These are phyloP conservation scores for Zygotorulaspora danielsina DNA, from an alignment of 805 yeast species.

Conservation along the genomic window DNA sequence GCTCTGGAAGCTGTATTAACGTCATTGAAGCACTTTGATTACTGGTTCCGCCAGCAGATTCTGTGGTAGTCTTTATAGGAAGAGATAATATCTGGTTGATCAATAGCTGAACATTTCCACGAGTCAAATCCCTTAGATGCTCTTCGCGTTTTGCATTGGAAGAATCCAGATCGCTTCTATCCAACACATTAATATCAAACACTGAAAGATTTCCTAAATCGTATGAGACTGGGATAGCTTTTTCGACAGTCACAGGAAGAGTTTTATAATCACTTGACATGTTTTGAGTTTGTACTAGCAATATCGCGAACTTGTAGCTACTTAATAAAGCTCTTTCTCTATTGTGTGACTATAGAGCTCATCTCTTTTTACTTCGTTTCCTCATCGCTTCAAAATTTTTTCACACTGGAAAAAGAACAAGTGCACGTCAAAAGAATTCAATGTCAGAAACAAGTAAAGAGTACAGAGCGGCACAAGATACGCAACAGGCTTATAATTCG, in stretches of 20 bases:
- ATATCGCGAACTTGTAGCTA: neutral
- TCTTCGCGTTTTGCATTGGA: constrained; percentile 58
- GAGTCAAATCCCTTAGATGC: constrained; percentile 58
- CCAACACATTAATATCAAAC: constrained; percentile 85
- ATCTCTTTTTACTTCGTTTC: constrained; percentile 9
- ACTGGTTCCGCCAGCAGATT: constrained; percentile 49
- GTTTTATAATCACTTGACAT: constrained; percentile 30
- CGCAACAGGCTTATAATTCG: constrained; percentile 12
- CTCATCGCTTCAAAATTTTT: constrained; percentile 14
- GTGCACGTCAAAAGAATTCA: too few species aligned
- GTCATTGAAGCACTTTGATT: constrained; percentile 70
- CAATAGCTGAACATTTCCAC: constrained; percentile 90
- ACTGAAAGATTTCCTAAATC: constrained; percentile 90
- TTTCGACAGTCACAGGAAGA: constrained; percentile 78
- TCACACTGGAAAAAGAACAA: too few species aligned
- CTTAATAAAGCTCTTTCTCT: neutral
- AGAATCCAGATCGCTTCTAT: constrained; percentile 48
- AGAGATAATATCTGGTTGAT: constrained; percentile 86
- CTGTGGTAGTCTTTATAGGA: constrained; percentile 85
- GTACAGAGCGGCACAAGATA: constrained; percentile 2
- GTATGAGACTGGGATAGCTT: constrained; percentile 81
- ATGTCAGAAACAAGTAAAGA: too few species aligned
- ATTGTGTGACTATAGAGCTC: constrained; percentile 5
- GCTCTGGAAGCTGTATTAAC: constrained; percentile 78
- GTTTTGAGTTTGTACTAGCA: neutral